Percentiles rank a stretch among this genome's conserved stretches.
These are phyloP conservation scores for Penicillium nucicola DNA, from an alignment of 495 filamentous ascomycete species.

Conservation along the genomic window DNA sequence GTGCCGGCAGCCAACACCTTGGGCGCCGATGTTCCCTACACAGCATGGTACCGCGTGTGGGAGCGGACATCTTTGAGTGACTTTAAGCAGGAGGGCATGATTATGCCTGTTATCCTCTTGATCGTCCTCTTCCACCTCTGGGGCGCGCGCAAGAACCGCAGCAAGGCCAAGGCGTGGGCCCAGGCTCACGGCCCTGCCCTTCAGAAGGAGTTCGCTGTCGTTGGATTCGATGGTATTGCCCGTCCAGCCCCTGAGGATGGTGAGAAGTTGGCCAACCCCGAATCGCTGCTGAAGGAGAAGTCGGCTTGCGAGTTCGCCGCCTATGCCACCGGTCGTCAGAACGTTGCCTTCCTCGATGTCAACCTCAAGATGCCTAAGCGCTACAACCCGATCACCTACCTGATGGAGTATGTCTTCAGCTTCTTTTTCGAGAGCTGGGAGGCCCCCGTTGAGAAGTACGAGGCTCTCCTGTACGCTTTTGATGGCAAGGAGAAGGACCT, in stretches of 20 bases:
- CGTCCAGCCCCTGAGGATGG: slow-evolving; percentile 41
- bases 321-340: slow-evolving; percentile 92
- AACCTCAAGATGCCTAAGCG: slow-evolving; percentile 80
- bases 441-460: slow-evolving; percentile 63
- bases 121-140: slow-evolving; percentile 78
- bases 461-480: slow-evolving; percentile 78
- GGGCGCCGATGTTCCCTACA: slow-evolving; percentile 59
- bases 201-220: slow-evolving; percentile 79
- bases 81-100: slow-evolving; percentile 83
- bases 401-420: slow-evolving; percentile 62
- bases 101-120: slow-evolving; percentile 68
- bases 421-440: slow-evolving; percentile 78
- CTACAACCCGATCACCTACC: slow-evolving; percentile 77
- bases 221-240: slow-evolving; percentile 65
- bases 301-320: slow-evolving; percentile 76
- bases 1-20: slow-evolving; percentile 47
- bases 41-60: slow-evolving; percentile 95
- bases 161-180: slow-evolving; percentile 78
- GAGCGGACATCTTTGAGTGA: slow-evolving; percentile 78
- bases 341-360: slow-evolving; percentile 86
- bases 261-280: slow-evolving; percentile 44
- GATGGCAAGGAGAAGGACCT: slow-evolving; percentile 84
- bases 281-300: slow-evolving; percentile 75
- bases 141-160: slow-evolving; percentile 76
- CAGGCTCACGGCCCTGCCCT: slow-evolving; percentile 67